Evolutionary conservation across 164 flowering plant species (phyloP).

Genomic region (Tinospora cordifolia): DNA sequence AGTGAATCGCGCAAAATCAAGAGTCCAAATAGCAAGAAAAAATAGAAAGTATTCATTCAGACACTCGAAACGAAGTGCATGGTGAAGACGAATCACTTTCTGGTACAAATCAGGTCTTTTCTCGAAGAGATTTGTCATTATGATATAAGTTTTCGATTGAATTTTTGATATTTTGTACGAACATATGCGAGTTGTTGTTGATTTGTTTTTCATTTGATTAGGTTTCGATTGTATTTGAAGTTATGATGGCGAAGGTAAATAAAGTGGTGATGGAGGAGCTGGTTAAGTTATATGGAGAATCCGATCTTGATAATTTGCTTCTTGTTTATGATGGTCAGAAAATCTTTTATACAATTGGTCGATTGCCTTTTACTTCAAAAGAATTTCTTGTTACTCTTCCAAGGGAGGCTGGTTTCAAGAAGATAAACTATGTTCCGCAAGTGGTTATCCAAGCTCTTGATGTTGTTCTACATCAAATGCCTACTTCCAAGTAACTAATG

Average conservation of each 20-base stretch:
- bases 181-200: background rate
- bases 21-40: too few relatives aligned
- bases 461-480: slow-evolving; percentile 79
- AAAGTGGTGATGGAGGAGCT: slow-evolving; percentile 72
- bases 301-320: slow-evolving; percentile 73
- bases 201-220: slow-evolving; percentile 8
- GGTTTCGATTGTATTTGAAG: slow-evolving; percentile 86
- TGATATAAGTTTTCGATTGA: background rate
- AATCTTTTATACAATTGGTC: slow-evolving; percentile 88
- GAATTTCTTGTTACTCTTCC: slow-evolving; percentile 59
- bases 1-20: too few relatives aligned
- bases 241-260: slow-evolving; percentile 68
- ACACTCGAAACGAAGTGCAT: background rate
- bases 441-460: slow-evolving; percentile 93
- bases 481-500: slow-evolving; percentile 56
- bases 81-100: slow-evolving; percentile 3
- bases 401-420: slow-evolving; percentile 69
- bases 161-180: background rate
- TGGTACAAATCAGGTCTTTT: background rate
- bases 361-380: slow-evolving; percentile 59
- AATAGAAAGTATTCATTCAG: too few relatives aligned
- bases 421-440: slow-evolving; percentile 59
- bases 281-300: slow-evolving; percentile 48
- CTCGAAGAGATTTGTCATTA: background rate
- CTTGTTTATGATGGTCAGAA: slow-evolving; percentile 98